A percentile compares a stretch with the other conserved stretches of the same genome.
Conservation (phyloP, 169 alveolate species). For the Plasmodium cynomolgi region DNA sequence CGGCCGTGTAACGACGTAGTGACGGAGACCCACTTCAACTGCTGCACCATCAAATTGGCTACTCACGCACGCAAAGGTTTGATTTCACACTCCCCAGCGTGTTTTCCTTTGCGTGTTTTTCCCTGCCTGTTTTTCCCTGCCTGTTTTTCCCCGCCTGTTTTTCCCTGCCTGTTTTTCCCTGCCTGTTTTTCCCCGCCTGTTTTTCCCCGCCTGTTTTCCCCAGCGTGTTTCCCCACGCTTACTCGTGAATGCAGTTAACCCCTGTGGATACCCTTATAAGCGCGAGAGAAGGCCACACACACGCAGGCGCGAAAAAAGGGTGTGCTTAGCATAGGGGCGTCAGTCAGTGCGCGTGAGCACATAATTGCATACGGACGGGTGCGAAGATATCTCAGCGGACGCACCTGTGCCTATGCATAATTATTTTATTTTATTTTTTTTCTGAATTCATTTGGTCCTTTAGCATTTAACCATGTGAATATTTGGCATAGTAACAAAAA, state of each 20-base stretch:
- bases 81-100: neutral
- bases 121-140: too few relatives aligned
- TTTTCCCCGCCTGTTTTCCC: too few relatives aligned
- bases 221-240: neutral
- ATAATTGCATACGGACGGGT: neutral
- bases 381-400: neutral
- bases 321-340: neutral
- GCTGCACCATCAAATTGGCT: neutral
- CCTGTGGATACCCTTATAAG: neutral
- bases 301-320: neutral
- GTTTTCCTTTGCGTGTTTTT: too few relatives aligned
- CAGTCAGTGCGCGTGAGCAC: neutral
- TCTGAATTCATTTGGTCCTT: neutral
- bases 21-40: neutral
- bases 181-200: too few relatives aligned
- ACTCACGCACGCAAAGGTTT: neutral
- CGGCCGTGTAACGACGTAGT: neutral
- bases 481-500: neutral
- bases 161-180: too few relatives aligned
- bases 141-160: too few relatives aligned
- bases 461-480: neutral
- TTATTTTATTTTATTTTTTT: neutral
- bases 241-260: neutral
- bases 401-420: neutral
- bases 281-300: neutral